These are phyloP conservation scores for Psidium friedrichsthalianum DNA, from an alignment of 345 rosid species.

Conservation along the genomic window DNA sequence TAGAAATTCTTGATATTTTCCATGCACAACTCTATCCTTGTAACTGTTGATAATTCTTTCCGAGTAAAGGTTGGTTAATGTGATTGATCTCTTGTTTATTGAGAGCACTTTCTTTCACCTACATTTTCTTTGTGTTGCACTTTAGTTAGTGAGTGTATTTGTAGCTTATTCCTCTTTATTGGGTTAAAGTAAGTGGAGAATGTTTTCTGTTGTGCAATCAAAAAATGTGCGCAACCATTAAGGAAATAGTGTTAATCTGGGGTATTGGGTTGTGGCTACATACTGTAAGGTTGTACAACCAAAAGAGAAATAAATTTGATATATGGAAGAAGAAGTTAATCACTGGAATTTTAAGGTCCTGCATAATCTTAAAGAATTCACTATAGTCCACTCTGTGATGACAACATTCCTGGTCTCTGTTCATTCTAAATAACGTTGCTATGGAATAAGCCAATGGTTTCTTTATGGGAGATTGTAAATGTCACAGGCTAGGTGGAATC, in stretches of 20 bases:
- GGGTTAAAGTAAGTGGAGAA: neutral
- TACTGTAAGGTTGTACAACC: neutral
- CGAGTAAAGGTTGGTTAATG: neutral
- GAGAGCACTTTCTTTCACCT: neutral
- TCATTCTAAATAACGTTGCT: neutral
- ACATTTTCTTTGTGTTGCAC: neutral
- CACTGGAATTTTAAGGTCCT: neutral
- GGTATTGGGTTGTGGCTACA: neutral
- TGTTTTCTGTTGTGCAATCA: neutral
- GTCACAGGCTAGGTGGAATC: constrained; percentile 74
- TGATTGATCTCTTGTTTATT: neutral
- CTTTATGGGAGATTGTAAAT: constrained; percentile 1
- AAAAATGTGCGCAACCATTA: neutral
- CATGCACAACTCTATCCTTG: neutral
- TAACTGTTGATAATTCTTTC: neutral
- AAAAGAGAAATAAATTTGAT: neutral
- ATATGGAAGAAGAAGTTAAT: neutral
- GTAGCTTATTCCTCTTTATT: neutral
- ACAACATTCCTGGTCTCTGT: neutral
- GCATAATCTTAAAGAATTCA: neutral
- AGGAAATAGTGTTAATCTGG: neutral
- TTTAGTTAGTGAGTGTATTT: neutral
- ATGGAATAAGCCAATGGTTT: constrained; percentile 12
- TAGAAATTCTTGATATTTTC: neutral
- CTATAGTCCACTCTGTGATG: neutral